These are phyloP conservation scores for Fusarium verrucosum DNA, from an alignment of 2,329 filamentous ascomycete species.

Conservation along the genomic window DNA sequence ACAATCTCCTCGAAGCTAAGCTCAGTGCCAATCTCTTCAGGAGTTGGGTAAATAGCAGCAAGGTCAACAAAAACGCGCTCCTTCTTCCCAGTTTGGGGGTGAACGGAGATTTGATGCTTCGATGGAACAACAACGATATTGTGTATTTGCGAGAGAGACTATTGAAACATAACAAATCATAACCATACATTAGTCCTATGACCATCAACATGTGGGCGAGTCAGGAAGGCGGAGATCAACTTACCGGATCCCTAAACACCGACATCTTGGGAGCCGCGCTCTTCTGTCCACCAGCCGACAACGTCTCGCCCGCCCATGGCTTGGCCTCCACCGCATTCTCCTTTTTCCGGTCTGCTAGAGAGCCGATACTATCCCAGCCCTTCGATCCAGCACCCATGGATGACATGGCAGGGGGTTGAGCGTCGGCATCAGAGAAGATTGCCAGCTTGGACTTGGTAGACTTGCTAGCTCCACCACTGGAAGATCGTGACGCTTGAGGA, in stretches of 20 bases:
- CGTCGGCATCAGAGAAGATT: slow-evolving; percentile 85
- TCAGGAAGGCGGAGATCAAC: slow-evolving; percentile 49
- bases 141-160: slow-evolving; percentile 70
- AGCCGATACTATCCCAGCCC: slow-evolving; percentile 93
- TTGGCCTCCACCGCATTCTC: slow-evolving; percentile 88
- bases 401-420: slow-evolving; percentile 65
- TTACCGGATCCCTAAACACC: slow-evolving; percentile 95
- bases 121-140: slow-evolving; percentile 75
- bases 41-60: slow-evolving; percentile 83
- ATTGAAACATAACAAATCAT: slow-evolving; percentile 55
- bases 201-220: slow-evolving; percentile 80
- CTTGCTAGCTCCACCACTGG: slow-evolving; percentile 64
- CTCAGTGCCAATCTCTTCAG: slow-evolving; percentile 75
- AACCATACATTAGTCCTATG: slow-evolving; percentile 89
- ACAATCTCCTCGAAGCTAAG: slow-evolving; percentile 92
- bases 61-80: slow-evolving; percentile 91
- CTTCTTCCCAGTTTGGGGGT: slow-evolving; percentile 81
- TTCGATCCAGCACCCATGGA: slow-evolving; percentile 65
- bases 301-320: slow-evolving; percentile 90
- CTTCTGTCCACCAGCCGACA: slow-evolving; percentile 88
- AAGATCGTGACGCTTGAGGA: slow-evolving; percentile 70
- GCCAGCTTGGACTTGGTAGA: slow-evolving; percentile 82
- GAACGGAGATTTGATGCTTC: slow-evolving; percentile 80
- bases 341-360: slow-evolving; percentile 88
- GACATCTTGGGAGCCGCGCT: slow-evolving; percentile 79